A percentile compares a stretch with the other conserved stretches of the same genome.
Evolutionary conservation across 345 rosid species (phyloP).

Genomic region (Eucalyptus curtisii): DNA sequence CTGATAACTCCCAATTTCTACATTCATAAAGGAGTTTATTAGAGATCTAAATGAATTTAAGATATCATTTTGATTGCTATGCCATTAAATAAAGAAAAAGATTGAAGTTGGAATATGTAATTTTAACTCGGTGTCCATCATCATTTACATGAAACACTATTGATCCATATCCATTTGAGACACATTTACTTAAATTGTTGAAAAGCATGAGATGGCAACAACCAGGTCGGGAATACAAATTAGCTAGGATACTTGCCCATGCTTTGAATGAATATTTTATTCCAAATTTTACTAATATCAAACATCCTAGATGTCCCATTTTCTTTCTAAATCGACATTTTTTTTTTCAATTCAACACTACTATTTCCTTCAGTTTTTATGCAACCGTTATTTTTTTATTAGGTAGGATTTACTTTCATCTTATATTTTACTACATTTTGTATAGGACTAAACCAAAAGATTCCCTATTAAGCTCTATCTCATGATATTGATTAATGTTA

Average conservation of each 20-base stretch:
- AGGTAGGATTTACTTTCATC: not conserved
- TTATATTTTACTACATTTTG: not conserved
- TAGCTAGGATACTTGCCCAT: not conserved
- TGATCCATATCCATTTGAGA: not conserved
- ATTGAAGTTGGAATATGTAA: not conserved
- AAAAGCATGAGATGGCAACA: not conserved
- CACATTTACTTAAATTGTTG: not conserved
- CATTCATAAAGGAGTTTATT: not conserved
- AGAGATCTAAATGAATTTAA: not conserved
- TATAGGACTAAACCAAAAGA: not conserved
- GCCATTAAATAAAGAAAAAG: not conserved
- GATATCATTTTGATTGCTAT: not conserved
- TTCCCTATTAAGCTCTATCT: not conserved
- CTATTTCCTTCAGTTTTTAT: not conserved
- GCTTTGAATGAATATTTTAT: not conserved
- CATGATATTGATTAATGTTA: not conserved
- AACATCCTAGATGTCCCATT: not conserved
- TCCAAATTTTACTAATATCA: not conserved
- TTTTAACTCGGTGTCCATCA: accelerated
- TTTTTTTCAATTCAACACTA: not conserved
- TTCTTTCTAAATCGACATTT: not conserved
- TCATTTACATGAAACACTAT: not conserved
- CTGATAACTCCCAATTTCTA: not conserved
- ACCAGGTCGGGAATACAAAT: not conserved
- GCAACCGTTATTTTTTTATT: not conserved